These are phyloP conservation scores for Diutina sp. DNA, from an alignment of 1,139 yeast species.

Conservation along the genomic window DNA sequence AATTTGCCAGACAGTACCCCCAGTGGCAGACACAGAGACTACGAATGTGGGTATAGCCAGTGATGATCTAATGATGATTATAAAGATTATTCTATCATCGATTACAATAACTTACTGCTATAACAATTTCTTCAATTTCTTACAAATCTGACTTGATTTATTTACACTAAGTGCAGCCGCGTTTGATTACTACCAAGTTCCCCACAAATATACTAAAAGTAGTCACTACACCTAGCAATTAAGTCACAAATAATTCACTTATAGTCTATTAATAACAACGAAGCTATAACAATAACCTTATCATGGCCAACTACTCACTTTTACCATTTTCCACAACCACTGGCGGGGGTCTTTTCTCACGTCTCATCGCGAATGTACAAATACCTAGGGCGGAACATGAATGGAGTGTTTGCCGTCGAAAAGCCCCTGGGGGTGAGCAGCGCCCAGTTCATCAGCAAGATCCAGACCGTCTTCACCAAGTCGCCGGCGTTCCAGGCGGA, in stretches of 20 bases:
- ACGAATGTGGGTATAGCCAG: not conserved
- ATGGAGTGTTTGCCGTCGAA: conserved; percentile 87
- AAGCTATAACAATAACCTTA: too few relatives aligned
- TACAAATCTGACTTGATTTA: too few relatives aligned
- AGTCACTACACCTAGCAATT: not conserved
- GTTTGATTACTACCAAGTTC: too few relatives aligned
- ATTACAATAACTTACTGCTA: too few relatives aligned
- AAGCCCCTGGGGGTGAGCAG: conserved; percentile 86
- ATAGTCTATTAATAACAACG: not conserved
- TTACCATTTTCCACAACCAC: not conserved
- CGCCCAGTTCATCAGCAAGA: conserved; percentile 50
- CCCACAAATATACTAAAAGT: too few relatives aligned
- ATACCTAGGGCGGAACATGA: conserved; percentile 28
- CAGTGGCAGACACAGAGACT: not conserved
- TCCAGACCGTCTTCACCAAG: conserved; percentile 51
- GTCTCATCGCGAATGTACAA: conserved; percentile 6
- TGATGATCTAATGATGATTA: not conserved
- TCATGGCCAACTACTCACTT: too few relatives aligned
- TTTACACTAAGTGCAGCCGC: too few relatives aligned
- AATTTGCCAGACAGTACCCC: not conserved
- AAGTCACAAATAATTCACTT: not conserved
- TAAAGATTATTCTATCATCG: too few relatives aligned
- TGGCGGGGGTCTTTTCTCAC: not conserved
- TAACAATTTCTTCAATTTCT: too few relatives aligned
- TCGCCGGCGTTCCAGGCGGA: conserved; percentile 49